Percentiles rank a stretch among this genome's conserved stretches.
These are phyloP conservation scores for Tricholoma sp. DNA, from an alignment of 768 basidiomycete genomes.

Conservation along the genomic window DNA sequence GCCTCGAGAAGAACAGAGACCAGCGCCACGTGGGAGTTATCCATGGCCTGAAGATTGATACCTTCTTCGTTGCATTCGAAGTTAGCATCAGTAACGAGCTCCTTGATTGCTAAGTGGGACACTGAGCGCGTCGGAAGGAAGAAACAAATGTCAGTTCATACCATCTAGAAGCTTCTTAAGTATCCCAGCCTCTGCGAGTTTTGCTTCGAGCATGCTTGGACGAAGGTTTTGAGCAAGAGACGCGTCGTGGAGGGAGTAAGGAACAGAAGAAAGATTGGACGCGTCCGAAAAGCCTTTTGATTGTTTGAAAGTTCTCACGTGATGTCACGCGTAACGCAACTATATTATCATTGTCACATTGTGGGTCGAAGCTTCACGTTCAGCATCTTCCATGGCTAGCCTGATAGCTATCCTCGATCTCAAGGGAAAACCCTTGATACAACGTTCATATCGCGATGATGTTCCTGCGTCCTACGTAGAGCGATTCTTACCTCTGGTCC, in stretches of 20 bases:
- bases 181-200: conserved; percentile 78
- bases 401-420: conserved; percentile 95
- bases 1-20: conserved; percentile 81
- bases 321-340: not conserved
- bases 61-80: conserved; percentile 97
- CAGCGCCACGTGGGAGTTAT: conserved; percentile 98
- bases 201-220: conserved; percentile 81
- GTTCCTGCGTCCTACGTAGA: conserved; percentile 87
- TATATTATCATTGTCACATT: not conserved
- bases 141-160: conserved; percentile 28
- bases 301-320: not conserved
- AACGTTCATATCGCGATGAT: conserved; percentile 95
- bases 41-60: conserved; percentile 96
- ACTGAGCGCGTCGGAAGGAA: not conserved
- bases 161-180: conserved; percentile 94
- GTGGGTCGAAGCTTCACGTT: too few relatives aligned
- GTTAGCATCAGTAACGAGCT: conserved; percentile 95
- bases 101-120: conserved; percentile 84
- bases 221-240: not conserved
- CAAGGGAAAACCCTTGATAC: conserved; percentile 97
- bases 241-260: not conserved
- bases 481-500: conserved; percentile 85
- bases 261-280: not conserved
- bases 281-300: not conserved
- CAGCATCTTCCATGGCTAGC: conserved; percentile 35